These are phyloP conservation scores for Vaccinium macrocarpon DNA, from an alignment of 148 eudicot genomes.

Conservation along the genomic window DNA sequence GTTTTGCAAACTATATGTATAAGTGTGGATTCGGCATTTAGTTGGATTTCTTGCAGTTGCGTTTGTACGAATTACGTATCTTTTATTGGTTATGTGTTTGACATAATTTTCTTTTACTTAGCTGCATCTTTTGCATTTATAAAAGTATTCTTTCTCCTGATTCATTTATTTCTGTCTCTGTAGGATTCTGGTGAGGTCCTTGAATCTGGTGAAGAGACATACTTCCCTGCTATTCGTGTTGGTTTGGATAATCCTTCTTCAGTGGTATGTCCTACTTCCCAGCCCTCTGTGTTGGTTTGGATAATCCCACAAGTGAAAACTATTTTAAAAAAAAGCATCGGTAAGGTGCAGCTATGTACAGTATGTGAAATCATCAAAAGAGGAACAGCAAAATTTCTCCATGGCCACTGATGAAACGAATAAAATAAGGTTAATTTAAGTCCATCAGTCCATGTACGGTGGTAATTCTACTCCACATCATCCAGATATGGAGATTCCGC, in stretches of 20 bases:
- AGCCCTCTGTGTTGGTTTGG: conserved; percentile 73
- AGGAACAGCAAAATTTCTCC: background rate
- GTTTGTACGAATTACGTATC: background rate
- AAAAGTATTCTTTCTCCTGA: background rate
- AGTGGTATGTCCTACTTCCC: conserved; percentile 79
- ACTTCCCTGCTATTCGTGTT: conserved; percentile 81
- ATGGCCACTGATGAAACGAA: background rate
- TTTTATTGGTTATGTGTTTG: conserved; percentile 8
- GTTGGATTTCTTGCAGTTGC: background rate
- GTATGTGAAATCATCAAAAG: background rate
- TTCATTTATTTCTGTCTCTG: background rate
- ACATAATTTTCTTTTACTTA: background rate
- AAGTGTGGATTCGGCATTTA: background rate
- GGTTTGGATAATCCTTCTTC: conserved; percentile 65
- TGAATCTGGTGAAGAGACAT: conserved; percentile 86
- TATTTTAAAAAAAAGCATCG: background rate
- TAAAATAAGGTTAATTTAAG: background rate
- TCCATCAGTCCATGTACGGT: background rate
- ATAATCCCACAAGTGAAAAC: conserved; percentile 19
- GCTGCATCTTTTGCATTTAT: background rate
- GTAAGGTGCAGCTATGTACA: background rate
- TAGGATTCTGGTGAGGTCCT: conserved; percentile 56
- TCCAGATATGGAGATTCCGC: background rate
- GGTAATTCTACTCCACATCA: background rate
- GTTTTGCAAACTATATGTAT: background rate